Evolutionary conservation across 1,284 basidiomycete species (phyloP).

Genomic region (Pseudozyma pruni): DNA sequence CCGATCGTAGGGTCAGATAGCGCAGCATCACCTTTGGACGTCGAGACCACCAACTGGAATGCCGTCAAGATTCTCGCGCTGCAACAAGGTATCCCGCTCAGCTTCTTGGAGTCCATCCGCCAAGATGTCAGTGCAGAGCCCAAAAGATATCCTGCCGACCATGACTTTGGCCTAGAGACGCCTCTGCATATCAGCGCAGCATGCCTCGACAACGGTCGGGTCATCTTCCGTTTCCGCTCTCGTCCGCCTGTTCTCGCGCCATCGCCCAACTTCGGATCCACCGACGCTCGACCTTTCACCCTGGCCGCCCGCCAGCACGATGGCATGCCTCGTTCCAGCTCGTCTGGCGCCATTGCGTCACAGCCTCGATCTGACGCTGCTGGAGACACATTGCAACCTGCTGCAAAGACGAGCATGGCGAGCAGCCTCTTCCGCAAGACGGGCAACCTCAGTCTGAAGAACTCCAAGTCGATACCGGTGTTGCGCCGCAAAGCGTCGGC

Average conservation of each 20-base stretch:
- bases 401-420: constrained; percentile 5
- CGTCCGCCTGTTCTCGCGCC: constrained; percentile 3
- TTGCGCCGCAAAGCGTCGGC: constrained; percentile 42
- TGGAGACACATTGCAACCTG: constrained; percentile 1
- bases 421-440: constrained; percentile 41
- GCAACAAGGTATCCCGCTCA: constrained; percentile 51
- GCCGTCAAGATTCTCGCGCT: constrained; percentile 56
- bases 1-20: not conserved
- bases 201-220: constrained; percentile 43
- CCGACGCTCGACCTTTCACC: not conserved
- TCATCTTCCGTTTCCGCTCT: constrained; percentile 54
- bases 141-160: constrained; percentile 1
- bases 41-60: constrained; percentile 63
- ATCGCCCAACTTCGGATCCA: not conserved
- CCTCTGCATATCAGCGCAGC: constrained; percentile 52
- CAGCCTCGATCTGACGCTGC: constrained; percentile 7
- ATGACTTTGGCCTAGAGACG: constrained; percentile 54
- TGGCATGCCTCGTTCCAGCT: constrained; percentile 47
- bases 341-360: constrained; percentile 31
- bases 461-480: constrained; percentile 52
- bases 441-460: constrained; percentile 42
- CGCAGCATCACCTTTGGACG: constrained; percentile 27
- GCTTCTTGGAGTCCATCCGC: constrained; percentile 21
- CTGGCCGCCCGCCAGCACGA: constrained; percentile 7
- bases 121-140: constrained; percentile 13